Base-by-base conservation (phyloP, 192 early-diverging fungal species). In the Geranomyces variabilis region DNA sequence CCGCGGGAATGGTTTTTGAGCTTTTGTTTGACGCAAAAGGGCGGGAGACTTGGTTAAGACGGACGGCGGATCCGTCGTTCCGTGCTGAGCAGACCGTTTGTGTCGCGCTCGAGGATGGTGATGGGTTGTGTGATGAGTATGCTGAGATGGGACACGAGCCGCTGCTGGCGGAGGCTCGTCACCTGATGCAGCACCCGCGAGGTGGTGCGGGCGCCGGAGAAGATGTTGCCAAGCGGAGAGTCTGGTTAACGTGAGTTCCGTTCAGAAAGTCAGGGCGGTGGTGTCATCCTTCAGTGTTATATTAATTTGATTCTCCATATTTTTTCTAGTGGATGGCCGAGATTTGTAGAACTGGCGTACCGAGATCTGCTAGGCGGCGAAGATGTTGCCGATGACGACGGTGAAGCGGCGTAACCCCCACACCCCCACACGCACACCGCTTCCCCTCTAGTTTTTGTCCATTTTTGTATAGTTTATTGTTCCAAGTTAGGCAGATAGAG, bases 11-110 rank as follows among this genome's bases (percentile, higher is more conserved):
- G 28, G 77, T 87, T 21, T 87, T 87, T 63, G 83, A 87, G 47
- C 80, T 87, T 63, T 21, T 87, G 28, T 87, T 87, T 75, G 86
- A 87, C 67, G 46, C 80, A 5, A 66, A 78, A 3, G 76, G 77
- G 43, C 83, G 86, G 71, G 86, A 87, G 31, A 53, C 30, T 19
- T 69, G 84, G 58, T 48, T 82, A 3, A 71, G 83, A 7, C 51
- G 83, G 45, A 83, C 83, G 24, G 21, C 48, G 19, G 84, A 87
- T 53, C 85, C 86, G 30, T n/a, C 46, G 45, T 87, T 81, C 67
- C 73, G 86, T 19, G 79, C 85, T 46, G 53, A 70, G 28, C 83
- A 87, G 60, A 80, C 86, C 34, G 69, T 87, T 17, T 74, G 65
- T 44, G 67, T 83, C n/a, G 21, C 14, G 22, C 14, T 47, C 0